Evolutionary conservation across 1,284 basidiomycete genomes (phyloP).

Genomic region (Inonotus obliquus): DNA sequence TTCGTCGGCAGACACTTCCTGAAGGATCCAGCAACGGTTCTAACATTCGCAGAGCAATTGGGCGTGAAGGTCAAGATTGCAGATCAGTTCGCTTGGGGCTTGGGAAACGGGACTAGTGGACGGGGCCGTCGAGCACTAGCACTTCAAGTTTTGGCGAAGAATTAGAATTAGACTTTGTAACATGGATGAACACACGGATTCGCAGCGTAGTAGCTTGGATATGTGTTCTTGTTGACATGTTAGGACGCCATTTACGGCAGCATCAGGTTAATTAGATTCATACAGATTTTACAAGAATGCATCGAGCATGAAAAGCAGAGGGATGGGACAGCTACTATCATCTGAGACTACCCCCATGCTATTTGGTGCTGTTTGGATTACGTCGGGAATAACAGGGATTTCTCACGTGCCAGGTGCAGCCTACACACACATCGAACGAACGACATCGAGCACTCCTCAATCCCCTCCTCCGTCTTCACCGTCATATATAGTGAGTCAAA

Average conservation of each 20-base stretch:
- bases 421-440: too few relatives aligned
- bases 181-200: too few relatives aligned
- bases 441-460: background rate
- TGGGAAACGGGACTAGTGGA: slow-evolving; percentile 32
- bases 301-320: too few relatives aligned
- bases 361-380: background rate
- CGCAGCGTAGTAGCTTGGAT: too few relatives aligned
- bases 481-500: background rate
- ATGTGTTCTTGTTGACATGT: too few relatives aligned
- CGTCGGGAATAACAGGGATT: background rate
- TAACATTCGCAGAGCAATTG: slow-evolving; percentile 27
- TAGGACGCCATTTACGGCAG: too few relatives aligned
- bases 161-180: too few relatives aligned
- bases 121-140: background rate
- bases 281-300: too few relatives aligned
- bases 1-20: slow-evolving; percentile 51
- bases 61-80: slow-evolving; percentile 25
- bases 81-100: slow-evolving; percentile 24
- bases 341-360: too few relatives aligned
- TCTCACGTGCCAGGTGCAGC: background rate
- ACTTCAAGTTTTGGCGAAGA: background rate
- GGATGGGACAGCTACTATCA: too few relatives aligned
- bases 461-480: background rate
- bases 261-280: too few relatives aligned
- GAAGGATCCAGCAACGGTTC: slow-evolving; percentile 48